Base-by-base conservation (phyloP, 768 basidiomycete genomes). In the Rhizopogon sp. region DNA sequence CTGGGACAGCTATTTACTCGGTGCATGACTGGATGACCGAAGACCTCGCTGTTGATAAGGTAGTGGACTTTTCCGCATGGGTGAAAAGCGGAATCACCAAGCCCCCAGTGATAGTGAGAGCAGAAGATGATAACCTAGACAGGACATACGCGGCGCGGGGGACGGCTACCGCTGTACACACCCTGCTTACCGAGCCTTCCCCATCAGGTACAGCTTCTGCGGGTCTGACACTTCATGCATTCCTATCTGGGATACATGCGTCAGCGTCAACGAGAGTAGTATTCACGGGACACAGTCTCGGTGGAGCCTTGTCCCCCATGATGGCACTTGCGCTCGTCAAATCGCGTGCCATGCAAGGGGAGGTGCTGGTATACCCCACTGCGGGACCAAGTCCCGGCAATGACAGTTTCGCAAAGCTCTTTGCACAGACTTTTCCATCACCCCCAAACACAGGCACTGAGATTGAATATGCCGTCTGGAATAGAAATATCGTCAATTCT, bases 401-500 rank as follows among this genome's bases (percentile, higher is more conserved):
- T 44, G 2, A 3, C 14, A 43, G 17, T 1, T 57, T 61, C 28
- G 29, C 37, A 5, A 17, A 58, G 1, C 54, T 58, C 43, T 63
- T 63, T 16, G 2, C 16, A 10, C 0, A 10, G 10, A 50, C 46
- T 1, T 54, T 60, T 43, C 59, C 56, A 1, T 0, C 17, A 20
- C 17, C 43, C 16, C 4, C 10, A 10, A 44, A 39, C 25, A 52
- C 39, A 25, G 5, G 13, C 14, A 16, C 4, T 5, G 10, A 11
- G 2, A 33, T 39, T 3, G 3, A 6, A 0, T 58, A 64, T 40
- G 20, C 58, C 10, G 54, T 51, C 1, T 63, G 62, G 62, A 63
- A 63, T 43, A 44, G 31, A 6, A 63, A 63, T 44, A 53, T 63
- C 20, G 55, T 63, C 42, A 64, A 63, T 43, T 46, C 43, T 13